Conservation (phyloP, 768 basidiomycete genomes). For the Daedalea quercina region DNA sequence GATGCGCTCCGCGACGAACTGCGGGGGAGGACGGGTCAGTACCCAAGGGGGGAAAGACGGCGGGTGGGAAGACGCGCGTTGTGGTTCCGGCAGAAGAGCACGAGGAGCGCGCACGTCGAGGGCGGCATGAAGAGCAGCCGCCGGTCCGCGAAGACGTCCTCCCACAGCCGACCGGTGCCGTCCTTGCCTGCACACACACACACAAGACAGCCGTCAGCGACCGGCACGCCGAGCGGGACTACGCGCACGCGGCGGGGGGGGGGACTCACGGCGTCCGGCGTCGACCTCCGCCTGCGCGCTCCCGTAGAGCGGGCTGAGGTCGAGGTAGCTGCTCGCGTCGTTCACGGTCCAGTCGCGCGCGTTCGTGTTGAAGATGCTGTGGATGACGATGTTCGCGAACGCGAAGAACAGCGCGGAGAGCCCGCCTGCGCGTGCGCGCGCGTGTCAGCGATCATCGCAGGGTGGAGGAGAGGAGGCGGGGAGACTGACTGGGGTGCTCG, state of each 20-base stretch:
- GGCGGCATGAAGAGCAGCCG: slow-evolving; percentile 49
- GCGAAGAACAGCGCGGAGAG: slow-evolving; percentile 26
- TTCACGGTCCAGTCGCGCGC: slow-evolving; percentile 38
- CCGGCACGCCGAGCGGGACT: too few species aligned
- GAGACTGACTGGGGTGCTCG: slow-evolving; percentile 1
- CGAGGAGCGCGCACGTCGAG: slow-evolving; percentile 43
- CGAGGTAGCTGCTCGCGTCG: slow-evolving; percentile 48
- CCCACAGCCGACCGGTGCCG: slow-evolving; percentile 47
- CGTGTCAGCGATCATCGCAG: too few species aligned
- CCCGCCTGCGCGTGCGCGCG: slow-evolving; percentile 28
- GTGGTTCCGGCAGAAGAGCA: slow-evolving; percentile 54
- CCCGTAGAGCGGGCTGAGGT: slow-evolving; percentile 52
- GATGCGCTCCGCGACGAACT: slow-evolving; percentile 50
- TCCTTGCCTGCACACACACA: slow-evolving; percentile 6
- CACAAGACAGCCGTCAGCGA: too few species aligned
- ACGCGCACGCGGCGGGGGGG: neutral
- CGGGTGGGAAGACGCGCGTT: slow-evolving; percentile 30
- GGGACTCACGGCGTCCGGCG: slow-evolving; percentile 37
- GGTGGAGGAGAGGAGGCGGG: too few species aligned
- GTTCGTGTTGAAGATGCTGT: slow-evolving; percentile 40
- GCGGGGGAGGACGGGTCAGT: neutral
- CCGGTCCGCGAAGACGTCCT: slow-evolving; percentile 49
- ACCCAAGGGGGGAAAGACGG: neutral
- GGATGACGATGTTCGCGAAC: slow-evolving; percentile 20
- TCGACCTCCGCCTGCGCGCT: slow-evolving; percentile 33